Conservation (phyloP, 1,139 yeast species). For the Yamadazyma songkhlaensis region DNA sequence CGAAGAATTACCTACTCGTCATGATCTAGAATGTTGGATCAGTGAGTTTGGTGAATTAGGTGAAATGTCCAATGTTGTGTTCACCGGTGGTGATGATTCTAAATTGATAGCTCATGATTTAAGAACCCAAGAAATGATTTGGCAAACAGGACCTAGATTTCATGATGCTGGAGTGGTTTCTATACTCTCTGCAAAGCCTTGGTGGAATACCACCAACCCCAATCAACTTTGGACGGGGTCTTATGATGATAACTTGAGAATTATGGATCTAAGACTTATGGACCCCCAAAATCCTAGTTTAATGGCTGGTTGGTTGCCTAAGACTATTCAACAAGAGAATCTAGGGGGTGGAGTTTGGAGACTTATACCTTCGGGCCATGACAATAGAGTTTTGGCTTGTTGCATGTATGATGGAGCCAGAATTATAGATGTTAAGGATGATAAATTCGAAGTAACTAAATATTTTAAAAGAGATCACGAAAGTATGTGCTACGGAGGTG, state of each 20-base stretch:
- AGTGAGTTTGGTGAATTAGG: constrained; percentile 66
- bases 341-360: constrained; percentile 97
- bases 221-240: constrained; percentile 83
- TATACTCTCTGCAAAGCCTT: constrained; percentile 49
- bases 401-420: constrained; percentile 97
- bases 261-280: constrained; percentile 66
- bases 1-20: constrained; percentile 30
- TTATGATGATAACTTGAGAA: constrained; percentile 76
- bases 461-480: constrained; percentile 71
- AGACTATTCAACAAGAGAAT: constrained; percentile 38
- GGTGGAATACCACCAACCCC: constrained; percentile 42
- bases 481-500: constrained; percentile 96
- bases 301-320: constrained; percentile 49
- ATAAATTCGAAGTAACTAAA: constrained; percentile 39
- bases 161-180: constrained; percentile 92
- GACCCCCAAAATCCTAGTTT: constrained; percentile 35
- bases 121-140: constrained; percentile 46
- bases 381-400: constrained; percentile 60
- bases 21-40: constrained; percentile 87
- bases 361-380: constrained; percentile 58
- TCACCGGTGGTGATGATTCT: constrained; percentile 92
- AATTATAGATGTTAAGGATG: constrained; percentile 40
- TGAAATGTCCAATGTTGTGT: constrained; percentile 55
- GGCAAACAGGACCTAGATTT: constrained; percentile 52
- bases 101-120: constrained; percentile 72